phyloP scores from a whole-genome alignment of 2,329 filamentous ascomycete genomes.

The Alternaria sp. region DNA sequence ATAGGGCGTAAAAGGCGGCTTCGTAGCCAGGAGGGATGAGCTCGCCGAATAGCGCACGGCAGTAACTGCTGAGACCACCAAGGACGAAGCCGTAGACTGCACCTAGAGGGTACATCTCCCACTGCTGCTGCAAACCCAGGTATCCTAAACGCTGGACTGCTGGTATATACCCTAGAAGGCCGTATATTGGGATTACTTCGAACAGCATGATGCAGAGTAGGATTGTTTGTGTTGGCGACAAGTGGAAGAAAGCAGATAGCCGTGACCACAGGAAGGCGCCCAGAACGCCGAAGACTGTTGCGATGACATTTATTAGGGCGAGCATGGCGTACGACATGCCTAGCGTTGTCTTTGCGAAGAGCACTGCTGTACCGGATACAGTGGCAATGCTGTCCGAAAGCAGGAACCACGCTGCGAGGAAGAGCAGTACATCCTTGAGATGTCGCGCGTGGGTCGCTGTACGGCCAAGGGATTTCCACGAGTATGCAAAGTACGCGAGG shows the following conservation, averaged over 20 bases:
- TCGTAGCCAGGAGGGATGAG: conserved; percentile 93
- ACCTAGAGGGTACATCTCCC: conserved; percentile 95
- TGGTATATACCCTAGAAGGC: conserved; percentile 84
- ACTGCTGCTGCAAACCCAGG: conserved; percentile 86
- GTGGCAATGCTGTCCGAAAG: conserved; percentile 94
- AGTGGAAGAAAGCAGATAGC: conserved; percentile 71
- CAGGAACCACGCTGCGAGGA: conserved; percentile 90
- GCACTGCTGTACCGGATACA: conserved; percentile 89
- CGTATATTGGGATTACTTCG: conserved; percentile 91
- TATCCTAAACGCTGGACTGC: conserved; percentile 76
- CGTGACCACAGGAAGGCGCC: conserved; percentile 91
- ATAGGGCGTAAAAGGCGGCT: conserved; percentile 94
- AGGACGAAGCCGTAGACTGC: conserved; percentile 92
- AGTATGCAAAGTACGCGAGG: conserved; percentile 76
- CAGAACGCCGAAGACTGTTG: conserved; percentile 80
- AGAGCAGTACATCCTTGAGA: conserved; percentile 76
- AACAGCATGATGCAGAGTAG: conserved; percentile 90
- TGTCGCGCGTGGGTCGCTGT: conserved; percentile 78
- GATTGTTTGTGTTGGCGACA: conserved; percentile 86
- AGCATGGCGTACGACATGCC: conserved; percentile 88
- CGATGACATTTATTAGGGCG: conserved; percentile 92
- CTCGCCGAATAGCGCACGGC: conserved; percentile 89
- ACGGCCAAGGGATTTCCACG: conserved; percentile 84
- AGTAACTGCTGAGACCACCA: conserved; percentile 91
- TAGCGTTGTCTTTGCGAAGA: conserved; percentile 93